Conservation (phyloP, 2,329 filamentous ascomycete genomes). For the Pleurostoma richardsiae region DNA sequence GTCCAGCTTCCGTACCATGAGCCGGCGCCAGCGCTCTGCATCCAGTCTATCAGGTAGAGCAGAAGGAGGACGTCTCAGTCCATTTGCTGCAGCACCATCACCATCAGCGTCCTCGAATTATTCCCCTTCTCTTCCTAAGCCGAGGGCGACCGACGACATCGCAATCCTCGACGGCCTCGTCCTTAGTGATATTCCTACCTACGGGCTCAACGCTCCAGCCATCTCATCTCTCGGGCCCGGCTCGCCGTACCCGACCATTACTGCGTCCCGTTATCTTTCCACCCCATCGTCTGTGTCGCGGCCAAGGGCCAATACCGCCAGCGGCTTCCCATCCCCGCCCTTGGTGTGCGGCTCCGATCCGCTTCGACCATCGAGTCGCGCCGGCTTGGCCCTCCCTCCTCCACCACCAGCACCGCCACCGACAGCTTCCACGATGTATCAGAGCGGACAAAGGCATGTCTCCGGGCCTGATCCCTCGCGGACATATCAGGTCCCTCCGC, state of each 20-base stretch:
- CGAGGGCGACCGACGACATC: constrained; percentile 8
- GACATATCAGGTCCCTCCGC: constrained; percentile 50
- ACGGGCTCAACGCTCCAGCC: constrained; percentile 4
- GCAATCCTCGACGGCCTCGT: constrained; percentile 12
- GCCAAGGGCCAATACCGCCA: constrained; percentile 9
- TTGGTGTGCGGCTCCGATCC: constrained; percentile 5
- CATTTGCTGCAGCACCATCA: neutral
- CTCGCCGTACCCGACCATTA: constrained; percentile 8
- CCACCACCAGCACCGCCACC: constrained; percentile 8
- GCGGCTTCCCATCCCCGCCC: constrained; percentile 7
- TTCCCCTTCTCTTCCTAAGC: neutral
- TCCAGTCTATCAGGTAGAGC: constrained; percentile 8
- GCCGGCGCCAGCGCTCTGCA: constrained; percentile 10
- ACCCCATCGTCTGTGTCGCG: constrained; percentile 4
- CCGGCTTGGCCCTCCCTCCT: neutral
- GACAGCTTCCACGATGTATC: constrained; percentile 42
- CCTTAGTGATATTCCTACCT: constrained; percentile 13
- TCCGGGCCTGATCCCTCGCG: constrained; percentile 42
- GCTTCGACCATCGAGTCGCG: neutral
- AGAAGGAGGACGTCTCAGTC: neutral
- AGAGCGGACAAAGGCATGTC: constrained; percentile 38
- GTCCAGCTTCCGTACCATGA: constrained; percentile 3
- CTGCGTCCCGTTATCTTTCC: constrained; percentile 4
- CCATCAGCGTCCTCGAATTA: neutral
- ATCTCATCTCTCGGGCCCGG: constrained; percentile 9